These are phyloP conservation scores for Capronia americana DNA, from an alignment of 2,329 filamentous ascomycete genomes.

Conservation along the genomic window DNA sequence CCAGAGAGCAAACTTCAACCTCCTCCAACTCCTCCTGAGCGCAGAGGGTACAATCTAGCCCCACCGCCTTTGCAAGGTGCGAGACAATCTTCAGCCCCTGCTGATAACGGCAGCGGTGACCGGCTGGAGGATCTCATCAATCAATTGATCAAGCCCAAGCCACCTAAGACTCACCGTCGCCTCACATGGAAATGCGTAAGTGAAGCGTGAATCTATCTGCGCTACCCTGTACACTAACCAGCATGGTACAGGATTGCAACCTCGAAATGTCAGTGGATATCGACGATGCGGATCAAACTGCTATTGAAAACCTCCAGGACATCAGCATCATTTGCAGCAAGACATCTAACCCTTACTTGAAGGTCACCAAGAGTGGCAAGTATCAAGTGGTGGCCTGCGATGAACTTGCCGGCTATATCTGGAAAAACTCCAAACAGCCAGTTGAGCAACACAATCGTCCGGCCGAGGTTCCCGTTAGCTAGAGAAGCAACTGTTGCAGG, in stretches of 20 bases:
- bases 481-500: neutral
- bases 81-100: constrained; percentile 24
- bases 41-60: constrained; percentile 38
- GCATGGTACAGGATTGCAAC: constrained; percentile 35
- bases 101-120: constrained; percentile 31
- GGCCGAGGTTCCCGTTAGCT: constrained; percentile 23
- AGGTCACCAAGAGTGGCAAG: constrained; percentile 36
- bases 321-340: constrained; percentile 41
- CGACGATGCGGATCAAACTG: constrained; percentile 38
- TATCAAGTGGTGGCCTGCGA: constrained; percentile 40
- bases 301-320: constrained; percentile 38
- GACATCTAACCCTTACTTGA: constrained; percentile 39
- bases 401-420: constrained; percentile 37
- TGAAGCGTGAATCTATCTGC: constrained; percentile 9
- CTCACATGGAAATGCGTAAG: constrained; percentile 41
- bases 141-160: constrained; percentile 39
- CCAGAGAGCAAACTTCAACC: constrained; percentile 31
- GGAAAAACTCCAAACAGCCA: constrained; percentile 34
- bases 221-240: constrained; percentile 10
- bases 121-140: constrained; percentile 41
- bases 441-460: constrained; percentile 33
- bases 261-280: constrained; percentile 40
- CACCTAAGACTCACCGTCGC: constrained; percentile 38
- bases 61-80: constrained; percentile 32
- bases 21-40: constrained; percentile 30